Conservation (phyloP, 495 filamentous ascomycete genomes). For the Hamigera avellanea region DNA sequence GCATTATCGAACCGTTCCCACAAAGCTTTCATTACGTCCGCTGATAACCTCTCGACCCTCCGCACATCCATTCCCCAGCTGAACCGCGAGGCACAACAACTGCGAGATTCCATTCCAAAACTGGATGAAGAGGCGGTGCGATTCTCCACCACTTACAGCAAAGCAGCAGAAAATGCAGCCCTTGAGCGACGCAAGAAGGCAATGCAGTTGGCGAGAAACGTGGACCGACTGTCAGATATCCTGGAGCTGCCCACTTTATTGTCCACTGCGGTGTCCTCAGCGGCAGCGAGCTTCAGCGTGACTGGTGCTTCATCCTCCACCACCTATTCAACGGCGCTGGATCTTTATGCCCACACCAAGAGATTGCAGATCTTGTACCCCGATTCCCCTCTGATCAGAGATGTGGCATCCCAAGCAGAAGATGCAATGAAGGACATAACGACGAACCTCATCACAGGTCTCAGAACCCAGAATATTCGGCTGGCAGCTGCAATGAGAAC, state of each 20-base stretch:
- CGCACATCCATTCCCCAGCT: slow-evolving; percentile 55
- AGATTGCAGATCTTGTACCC: slow-evolving; percentile 75
- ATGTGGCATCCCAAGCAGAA: slow-evolving; percentile 69
- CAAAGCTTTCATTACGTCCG: slow-evolving; percentile 70
- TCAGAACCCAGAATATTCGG: slow-evolving; percentile 70
- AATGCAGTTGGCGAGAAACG: slow-evolving; percentile 75
- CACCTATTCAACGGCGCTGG: slow-evolving; percentile 82
- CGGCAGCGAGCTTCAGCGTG: slow-evolving; percentile 34
- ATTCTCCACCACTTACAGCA: slow-evolving; percentile 77
- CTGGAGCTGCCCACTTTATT: slow-evolving; percentile 84
- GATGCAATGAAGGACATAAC: slow-evolving; percentile 85
- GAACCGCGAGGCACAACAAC: slow-evolving; percentile 45
- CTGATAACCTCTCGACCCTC: slow-evolving; percentile 64
- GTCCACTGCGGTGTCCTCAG: slow-evolving; percentile 57
- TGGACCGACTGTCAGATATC: slow-evolving; percentile 82
- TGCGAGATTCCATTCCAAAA: slow-evolving; percentile 61
- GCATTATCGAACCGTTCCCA: slow-evolving; percentile 87
- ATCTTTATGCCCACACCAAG: slow-evolving; percentile 88
- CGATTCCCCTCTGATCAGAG: slow-evolving; percentile 58
- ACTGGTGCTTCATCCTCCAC: slow-evolving; percentile 41
- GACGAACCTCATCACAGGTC: slow-evolving; percentile 63
- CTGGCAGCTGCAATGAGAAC: slow-evolving; percentile 86
- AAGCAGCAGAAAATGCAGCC: slow-evolving; percentile 59
- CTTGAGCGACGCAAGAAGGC: slow-evolving; percentile 70
- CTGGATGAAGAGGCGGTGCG: slow-evolving; percentile 66